A percentile compares a stretch with the other conserved stretches of the same genome.
Conservation (phyloP, 768 basidiomycete genomes). For the Suillus alpinus region DNA sequence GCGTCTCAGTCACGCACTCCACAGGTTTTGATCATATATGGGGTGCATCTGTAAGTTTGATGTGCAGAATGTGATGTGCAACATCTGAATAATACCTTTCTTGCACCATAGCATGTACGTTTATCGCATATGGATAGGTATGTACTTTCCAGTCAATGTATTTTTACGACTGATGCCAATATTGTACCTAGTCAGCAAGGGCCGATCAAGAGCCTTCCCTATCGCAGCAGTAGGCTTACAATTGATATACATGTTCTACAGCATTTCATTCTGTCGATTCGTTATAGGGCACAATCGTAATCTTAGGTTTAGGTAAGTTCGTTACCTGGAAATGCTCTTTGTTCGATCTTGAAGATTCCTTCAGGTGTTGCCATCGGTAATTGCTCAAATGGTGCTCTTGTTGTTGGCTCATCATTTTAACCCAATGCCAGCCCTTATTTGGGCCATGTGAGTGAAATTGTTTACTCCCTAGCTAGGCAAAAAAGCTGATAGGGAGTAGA, state of each 20-base stretch:
- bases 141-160: neutral
- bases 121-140: slow-evolving; percentile 6
- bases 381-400: too few species aligned
- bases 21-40: neutral
- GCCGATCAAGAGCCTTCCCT: neutral
- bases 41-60: neutral
- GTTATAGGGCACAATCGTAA: neutral
- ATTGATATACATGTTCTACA: neutral
- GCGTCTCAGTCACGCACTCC: neutral
- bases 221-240: neutral
- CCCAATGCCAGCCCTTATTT: too few species aligned
- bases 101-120: neutral
- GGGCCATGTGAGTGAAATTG: too few species aligned
- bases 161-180: neutral
- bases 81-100: neutral
- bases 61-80: neutral
- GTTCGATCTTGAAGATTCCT: neutral
- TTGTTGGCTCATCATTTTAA: too few species aligned
- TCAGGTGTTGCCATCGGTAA: slow-evolving; percentile 2
- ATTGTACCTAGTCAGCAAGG: neutral
- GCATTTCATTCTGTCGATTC: neutral
- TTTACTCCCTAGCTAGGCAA: too few species aligned
- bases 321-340: neutral
- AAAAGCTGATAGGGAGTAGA: too few species aligned
- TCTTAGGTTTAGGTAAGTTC: neutral